Evolutionary conservation across 495 filamentous ascomycete species (phyloP).

Genomic region (Eremomyces bilateralis): DNA sequence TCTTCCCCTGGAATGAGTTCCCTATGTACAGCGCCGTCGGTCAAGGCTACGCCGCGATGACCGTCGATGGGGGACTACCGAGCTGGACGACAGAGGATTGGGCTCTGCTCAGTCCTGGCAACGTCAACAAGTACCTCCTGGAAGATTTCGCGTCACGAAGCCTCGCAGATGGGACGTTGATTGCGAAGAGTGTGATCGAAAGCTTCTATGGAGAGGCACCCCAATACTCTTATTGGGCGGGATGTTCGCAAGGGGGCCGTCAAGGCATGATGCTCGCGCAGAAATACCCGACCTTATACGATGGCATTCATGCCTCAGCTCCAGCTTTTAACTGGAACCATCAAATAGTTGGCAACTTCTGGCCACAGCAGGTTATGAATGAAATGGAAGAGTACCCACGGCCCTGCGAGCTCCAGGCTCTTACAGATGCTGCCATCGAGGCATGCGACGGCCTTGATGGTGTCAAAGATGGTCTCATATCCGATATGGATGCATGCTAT

Average conservation of each 20-base stretch:
- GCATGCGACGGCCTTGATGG: conserved; percentile 5
- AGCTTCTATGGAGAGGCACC: conserved; percentile 9
- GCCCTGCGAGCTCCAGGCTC: conserved; percentile 11
- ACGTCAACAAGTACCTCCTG: conserved; percentile 11
- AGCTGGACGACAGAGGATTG: conserved; percentile 10
- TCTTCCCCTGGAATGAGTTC: conserved; percentile 1
- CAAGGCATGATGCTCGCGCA: conserved; percentile 12
- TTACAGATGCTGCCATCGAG: conserved; percentile 3
- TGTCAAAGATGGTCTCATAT: conserved; percentile 5
- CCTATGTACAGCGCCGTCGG: conserved; percentile 14
- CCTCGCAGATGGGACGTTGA: conserved; percentile 8
- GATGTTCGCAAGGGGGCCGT: conserved; percentile 14
- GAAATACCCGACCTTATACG: conserved; percentile 10
- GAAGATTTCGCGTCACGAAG: conserved; percentile 13
- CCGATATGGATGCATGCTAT: conserved; percentile 1
- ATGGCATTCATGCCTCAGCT: conserved; percentile 13
- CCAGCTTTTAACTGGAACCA: conserved; percentile 17
- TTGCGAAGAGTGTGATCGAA: conserved; percentile 11
- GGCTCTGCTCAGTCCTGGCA: conserved; percentile 13
- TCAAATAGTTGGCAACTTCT: conserved; percentile 11
- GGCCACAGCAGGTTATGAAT: conserved; percentile 15
- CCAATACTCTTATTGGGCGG: conserved; percentile 13
- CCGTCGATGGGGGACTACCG: conserved; percentile 21
- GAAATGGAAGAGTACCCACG: conserved; percentile 4
- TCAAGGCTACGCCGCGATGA: conserved; percentile 20